Evolutionary conservation across 495 filamentous ascomycete genomes (phyloP).

Genomic region (Tuber aestivum): DNA sequence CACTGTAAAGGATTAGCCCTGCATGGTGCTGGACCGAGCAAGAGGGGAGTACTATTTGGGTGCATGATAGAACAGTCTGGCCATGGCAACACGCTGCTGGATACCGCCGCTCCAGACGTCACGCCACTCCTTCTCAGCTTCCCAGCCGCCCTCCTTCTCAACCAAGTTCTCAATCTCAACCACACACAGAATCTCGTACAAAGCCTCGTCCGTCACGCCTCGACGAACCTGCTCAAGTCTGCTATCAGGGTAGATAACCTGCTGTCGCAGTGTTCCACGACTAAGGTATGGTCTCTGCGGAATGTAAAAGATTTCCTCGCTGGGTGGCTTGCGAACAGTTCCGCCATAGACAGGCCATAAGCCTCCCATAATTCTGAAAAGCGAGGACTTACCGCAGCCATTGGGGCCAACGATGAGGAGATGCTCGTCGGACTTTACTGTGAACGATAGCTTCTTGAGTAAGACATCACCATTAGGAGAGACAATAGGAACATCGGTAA

Average conservation of each 20-base stretch:
- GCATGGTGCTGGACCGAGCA: background rate
- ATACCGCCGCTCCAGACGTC: constrained; percentile 83
- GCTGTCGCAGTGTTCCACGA: constrained; percentile 80
- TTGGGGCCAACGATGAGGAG: constrained; percentile 94
- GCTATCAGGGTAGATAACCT: constrained; percentile 94
- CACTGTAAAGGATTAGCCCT: constrained; percentile 45
- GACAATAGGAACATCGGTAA: constrained; percentile 89
- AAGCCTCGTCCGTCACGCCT: constrained; percentile 74
- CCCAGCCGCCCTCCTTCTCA: constrained; percentile 76
- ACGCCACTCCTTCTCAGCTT: constrained; percentile 93
- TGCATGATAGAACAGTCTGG: constrained; percentile 87
- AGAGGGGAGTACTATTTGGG: constrained; percentile 57
- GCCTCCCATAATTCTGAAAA: constrained; percentile 93
- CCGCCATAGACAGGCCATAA: constrained; percentile 99
- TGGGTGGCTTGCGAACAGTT: constrained; percentile 78
- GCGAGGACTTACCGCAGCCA: constrained; percentile 89
- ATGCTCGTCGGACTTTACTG: constrained; percentile 76
- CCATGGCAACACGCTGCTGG: constrained; percentile 98
- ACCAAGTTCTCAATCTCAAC: constrained; percentile 82
- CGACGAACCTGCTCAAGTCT: constrained; percentile 78
- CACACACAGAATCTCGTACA: constrained; percentile 65
- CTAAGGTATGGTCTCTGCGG: constrained; percentile 92
- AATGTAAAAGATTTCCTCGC: constrained; percentile 94
- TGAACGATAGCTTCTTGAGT: constrained; percentile 75
- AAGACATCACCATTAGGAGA: constrained; percentile 93